Base-by-base conservation (phyloP, 148 eudicot species). In the Fagopyrum esculentum region DNA sequence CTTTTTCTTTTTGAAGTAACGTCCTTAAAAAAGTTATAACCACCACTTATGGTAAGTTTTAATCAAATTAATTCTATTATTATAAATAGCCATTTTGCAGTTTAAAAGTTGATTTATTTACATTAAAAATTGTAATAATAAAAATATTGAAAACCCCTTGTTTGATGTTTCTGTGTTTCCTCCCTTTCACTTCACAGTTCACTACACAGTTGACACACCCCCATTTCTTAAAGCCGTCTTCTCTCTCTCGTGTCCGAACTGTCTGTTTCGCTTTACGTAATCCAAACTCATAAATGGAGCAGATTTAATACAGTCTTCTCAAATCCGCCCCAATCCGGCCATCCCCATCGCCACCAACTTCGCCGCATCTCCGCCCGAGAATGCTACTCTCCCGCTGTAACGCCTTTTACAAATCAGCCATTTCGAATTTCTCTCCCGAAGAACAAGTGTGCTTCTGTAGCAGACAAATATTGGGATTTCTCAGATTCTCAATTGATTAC, bases 361-460 rank as follows among this genome's bases (percentile, higher is more conserved):
- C 73, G 52, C 73, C 73, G 17, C 52, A 70, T 19, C 52, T 70
- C 73, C 73, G 29, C 73, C 52, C 51, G 13, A 47, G 22, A 45
- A 70, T 70, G 73, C 26, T 45, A n/a, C 13, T 70, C 19, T 10
- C 51, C 73, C 4, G 51, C 46, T n/a, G 6, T 26, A 5, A 70
- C 26, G 26, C 26, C 26, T 22, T 22, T 22, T 17, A 0, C 48
- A 49, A 13, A 26, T 30, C 73, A 17, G 30, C 43, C 52, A 4
- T 30, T 70, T 16, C 50, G 16, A 16, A 44, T 40, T 40, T 5
- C 72, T 45, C 6, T 57, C 64, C 9, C 8, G 6, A 7, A 57
- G 22, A 30, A 57, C 0, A 13, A 57, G 64, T 57, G 64, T 57
- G 64, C 29, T 11, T 7, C 9, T 17, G 64, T 57, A 57, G 63